Evolutionary conservation across 768 basidiomycete species (phyloP), one percentile per base, ranked within the genome.

Genomic region (Kockovaella imperatae): DNA sequence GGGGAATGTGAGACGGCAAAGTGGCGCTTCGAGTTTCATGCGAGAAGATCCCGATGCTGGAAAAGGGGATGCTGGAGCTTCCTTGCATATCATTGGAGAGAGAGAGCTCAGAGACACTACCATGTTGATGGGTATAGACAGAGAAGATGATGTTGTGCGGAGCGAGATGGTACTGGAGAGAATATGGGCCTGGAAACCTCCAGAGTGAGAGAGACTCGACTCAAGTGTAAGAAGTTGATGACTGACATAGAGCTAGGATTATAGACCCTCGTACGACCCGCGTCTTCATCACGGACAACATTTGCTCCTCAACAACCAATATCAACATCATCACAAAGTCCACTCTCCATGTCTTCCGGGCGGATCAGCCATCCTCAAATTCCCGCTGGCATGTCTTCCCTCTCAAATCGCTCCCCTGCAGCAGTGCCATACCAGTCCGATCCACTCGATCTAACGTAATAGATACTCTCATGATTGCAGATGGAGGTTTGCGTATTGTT

Each of bases 381-480:
- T 45, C 40, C 34, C 28, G 32, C 17, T 36, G 39, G 17, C n/a
- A 42, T 14, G 41, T 55, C n/a, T 42, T 55, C 5, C 50, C 73
- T 0, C 66, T 73, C 62, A 55, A 54, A 6, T 43, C 54, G 32
- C 51, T 75, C 10, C 66, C 72, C 6, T 83, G 78, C 0, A 58
- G 78, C 1, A 78, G 82, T 2, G 76, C 79, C 0, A 73, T 77
- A 0, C 72, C 85, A 3, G 69, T 89, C 31, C 74, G 77, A 17
- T 78, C 80, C 1, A 84, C 83, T 3, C 79, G 89, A 17, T 71
- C 72, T 5, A 72, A 75, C 13, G 75, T 87, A 13, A 76, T 76
- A 64, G 90, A 95, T 67, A 73, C 89, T 8, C 70, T 93, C 4
- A 69, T 83, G 14, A 69, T 87, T 40, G 79, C 80, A 2, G 74